Base-by-base conservation (phyloP, 2,329 filamentous ascomycete species). In the Botrytis aclada region DNA sequence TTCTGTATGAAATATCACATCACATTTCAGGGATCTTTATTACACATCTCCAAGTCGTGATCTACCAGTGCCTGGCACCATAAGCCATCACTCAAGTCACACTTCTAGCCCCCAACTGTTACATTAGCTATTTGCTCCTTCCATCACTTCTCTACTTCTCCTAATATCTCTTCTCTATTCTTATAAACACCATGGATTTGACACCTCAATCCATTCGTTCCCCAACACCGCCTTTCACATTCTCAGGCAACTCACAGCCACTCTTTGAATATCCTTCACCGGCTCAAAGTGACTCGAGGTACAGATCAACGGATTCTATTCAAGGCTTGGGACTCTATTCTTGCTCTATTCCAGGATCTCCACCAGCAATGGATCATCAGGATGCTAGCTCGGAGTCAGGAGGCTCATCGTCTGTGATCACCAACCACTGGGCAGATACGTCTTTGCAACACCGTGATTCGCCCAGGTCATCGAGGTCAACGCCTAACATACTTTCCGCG, bases 401-500 rank as follows among this genome's bases (percentile, higher is more conserved):
- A 43, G 72, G 74, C 56, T 75, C 76, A 61, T 76, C 77, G 45
- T 74, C 77, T 66, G 34, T 51, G 37, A 74, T 76, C 63, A 76
- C 76, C 75, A 78, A 76, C 74, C 74, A 67, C 73, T 80, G 79
- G 79, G 74, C 77, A 73, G 76, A 76, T n/a, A 69, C 72, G 47
- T 69, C 72, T 65, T 70, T 77, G 47, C 78, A 79, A 66, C 77
- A 77, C 70, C 76, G 73, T 66, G 75, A 73, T 56, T 75, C 76
- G 58, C 74, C 79, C 43, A 77, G 77, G 62, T 77, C 78, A 43
- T 74, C 78, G 43, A 76, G 78, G 41, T 74, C 78, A 39, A 78
- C 77, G 74, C 82, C 85, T 70, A 85, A 83, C 76, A 82, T 86
- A 43, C 79, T 87, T 72, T 82, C 85, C 47, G 79, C 84, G 51